Percentiles rank a stretch among this genome's conserved stretches.
phyloP scores from a whole-genome alignment of 1,139 yeast species.

The Wickerhamiella infanticola region DNA sequence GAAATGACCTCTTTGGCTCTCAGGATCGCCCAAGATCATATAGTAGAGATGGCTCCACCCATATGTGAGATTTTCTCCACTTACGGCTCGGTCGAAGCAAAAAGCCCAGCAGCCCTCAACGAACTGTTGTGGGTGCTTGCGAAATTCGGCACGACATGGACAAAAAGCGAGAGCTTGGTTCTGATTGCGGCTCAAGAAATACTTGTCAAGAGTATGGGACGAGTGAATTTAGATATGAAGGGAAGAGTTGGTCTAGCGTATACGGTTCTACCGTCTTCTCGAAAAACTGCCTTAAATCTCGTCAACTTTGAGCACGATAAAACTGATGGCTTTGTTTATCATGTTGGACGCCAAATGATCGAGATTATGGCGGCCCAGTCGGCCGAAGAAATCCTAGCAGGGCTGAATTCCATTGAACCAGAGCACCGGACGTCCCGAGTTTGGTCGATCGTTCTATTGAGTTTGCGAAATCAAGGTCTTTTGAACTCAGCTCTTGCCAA shows the following conservation, averaged over 20 bases:
- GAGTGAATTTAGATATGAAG: conserved; percentile 18
- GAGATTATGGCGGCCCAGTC: conserved; percentile 7
- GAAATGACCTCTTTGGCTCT: conserved; percentile 16
- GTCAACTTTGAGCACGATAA: conserved; percentile 1
- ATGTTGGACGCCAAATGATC: conserved; percentile 8
- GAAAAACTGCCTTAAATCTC: conserved; percentile 5
- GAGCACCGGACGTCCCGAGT: conserved; percentile 11
- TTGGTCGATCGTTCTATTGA: conserved; percentile 17
- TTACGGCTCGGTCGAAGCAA: conserved; percentile 8
- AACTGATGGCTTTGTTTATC: conserved; percentile 9
- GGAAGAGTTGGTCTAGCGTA: conserved; percentile 21
- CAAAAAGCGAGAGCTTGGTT: conserved; percentile 12
- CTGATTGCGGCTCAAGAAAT: conserved; percentile 17
- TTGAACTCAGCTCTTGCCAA: conserved; percentile 14
- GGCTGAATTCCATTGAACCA: conserved; percentile 1
- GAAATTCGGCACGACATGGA: conserved; percentile 19
- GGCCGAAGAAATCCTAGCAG: conserved; percentile 5
- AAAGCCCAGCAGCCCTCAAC: conserved; percentile 13
- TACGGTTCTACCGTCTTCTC: conserved; percentile 8
- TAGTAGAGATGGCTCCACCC: conserved; percentile 19
- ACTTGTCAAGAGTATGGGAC: conserved; percentile 16
- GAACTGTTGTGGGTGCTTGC: conserved; percentile 21
- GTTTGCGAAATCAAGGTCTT: conserved; percentile 13
- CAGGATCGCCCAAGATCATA: conserved; percentile 12
- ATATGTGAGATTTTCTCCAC: conserved; percentile 16